Conservation (phyloP, 2,329 filamentous ascomycete genomes). For the Lachnellula cervina region DNA sequence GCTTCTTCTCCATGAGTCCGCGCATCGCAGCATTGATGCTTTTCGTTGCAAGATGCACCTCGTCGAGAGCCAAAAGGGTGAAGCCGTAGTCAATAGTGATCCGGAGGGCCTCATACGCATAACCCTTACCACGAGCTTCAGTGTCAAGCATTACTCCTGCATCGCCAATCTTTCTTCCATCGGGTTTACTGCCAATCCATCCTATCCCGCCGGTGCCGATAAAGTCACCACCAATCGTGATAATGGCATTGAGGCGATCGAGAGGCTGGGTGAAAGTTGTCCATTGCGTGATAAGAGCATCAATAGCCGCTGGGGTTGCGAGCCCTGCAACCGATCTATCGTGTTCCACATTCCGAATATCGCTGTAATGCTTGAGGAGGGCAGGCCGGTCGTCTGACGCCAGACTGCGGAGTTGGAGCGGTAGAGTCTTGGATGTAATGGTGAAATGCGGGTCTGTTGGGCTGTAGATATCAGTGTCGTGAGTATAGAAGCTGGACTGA, state of each 20-base stretch:
- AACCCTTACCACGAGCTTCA: slow-evolving; percentile 8
- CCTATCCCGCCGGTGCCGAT: slow-evolving; percentile 5
- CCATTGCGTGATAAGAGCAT: not conserved
- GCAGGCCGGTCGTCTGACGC: not conserved
- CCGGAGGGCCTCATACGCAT: slow-evolving; percentile 9
- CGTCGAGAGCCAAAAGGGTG: slow-evolving; percentile 2
- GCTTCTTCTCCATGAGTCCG: slow-evolving; percentile 6
- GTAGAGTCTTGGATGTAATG: not conserved
- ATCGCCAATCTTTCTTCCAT: slow-evolving; percentile 3
- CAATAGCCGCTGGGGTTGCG: not conserved
- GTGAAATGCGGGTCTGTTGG: not conserved
- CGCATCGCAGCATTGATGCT: slow-evolving; percentile 5
- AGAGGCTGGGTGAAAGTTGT: slow-evolving; percentile 6
- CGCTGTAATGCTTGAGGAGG: not conserved
- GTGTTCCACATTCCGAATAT: not conserved
- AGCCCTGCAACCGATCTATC: slow-evolving; percentile 1
- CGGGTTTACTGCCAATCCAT: slow-evolving; percentile 3
- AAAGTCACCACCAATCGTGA: not conserved
- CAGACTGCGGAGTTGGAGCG: not conserved
- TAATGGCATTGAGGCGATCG: not conserved
- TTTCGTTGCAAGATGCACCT: slow-evolving; percentile 1
- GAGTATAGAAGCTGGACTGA: not conserved
- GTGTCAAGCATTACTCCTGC: slow-evolving; percentile 8
- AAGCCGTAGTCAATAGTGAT: slow-evolving; percentile 10
- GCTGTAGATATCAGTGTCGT: slow-evolving; percentile 1